Evolutionary conservation across 495 filamentous ascomycete genomes (phyloP), one percentile per base, ranked within the genome.

Genomic region (Haplographium delicatum): DNA sequence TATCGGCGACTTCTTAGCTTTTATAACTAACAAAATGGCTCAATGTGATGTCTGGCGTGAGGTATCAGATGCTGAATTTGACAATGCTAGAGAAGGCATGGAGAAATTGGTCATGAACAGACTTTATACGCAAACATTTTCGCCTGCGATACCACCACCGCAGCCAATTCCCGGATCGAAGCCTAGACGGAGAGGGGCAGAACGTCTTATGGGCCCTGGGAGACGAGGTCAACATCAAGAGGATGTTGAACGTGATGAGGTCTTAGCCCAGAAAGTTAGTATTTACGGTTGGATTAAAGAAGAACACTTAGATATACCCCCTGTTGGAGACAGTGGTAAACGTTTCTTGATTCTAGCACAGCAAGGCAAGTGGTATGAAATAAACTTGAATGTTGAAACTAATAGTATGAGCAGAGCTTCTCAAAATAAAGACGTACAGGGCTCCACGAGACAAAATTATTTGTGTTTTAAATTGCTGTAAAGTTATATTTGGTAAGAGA

Each of bases 81-180:
- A 97, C 66, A 96, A 99, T 70, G 94, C 94, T 11, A 80, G 89
- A 56, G 93, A 99, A 70, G 93, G 93, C 24, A 99, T 99, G 94
- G 93, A 99, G 75, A 99, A 99, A 63, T 80, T 99, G 20, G 93
- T 99, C 15, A 99, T 99, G 93, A 99, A 99, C 64, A 78, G 94
- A 46, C 72, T 99, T 4, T 97, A 99, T 63, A 82, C 84, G 1
- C 94, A 99, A 65, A 95, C 94, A 0, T 99, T 99, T 65, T 95
- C 93, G 1, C 91, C 93, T 1, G 86, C 86, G 13, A 99, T 99
- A 42, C 82, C 89, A 4, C 70, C 87, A 5, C 85, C 88, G 3
- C 81, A 85, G 44, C 80, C 86, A n/a, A 76, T 87, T 42, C 80
- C 81, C 3, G 78, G 76, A 8, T 78, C 74, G 35, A 91, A 83